Evolutionary conservation across 148 eudicot species (phyloP), one percentile per base, ranked within the genome.

Genomic region (Heliosperma pusillum): DNA sequence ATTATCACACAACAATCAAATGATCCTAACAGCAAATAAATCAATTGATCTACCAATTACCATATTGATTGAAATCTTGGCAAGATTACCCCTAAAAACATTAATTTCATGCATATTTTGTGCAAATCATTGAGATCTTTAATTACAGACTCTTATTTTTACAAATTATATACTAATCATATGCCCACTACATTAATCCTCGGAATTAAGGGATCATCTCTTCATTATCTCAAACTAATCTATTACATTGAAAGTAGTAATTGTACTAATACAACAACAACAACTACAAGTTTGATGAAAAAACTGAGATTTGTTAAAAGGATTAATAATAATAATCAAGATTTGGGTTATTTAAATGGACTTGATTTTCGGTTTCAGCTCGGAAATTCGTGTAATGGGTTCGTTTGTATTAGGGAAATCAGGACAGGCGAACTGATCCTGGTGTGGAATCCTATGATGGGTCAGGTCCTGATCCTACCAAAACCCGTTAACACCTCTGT

Each of bases 71-170:
- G 84, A 88, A 24, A 83, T 88, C 11, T 66, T 85, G 10, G 76
- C 78, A 4, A 68, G 90, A 10, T 77, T 88, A 13, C 88, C 88
- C 0, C 42, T 82, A 10, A 78, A 73, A 60, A 60, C 87, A 7
- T 52, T 88, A 10, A 57, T 71, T 7, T 45, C 67, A 3, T 88
- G 84, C 81, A 82, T 76, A 72, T 72, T 60, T 21, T 88, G 44
- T 85, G 87, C 90, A 85, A 76, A 78, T 27, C 74, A 29, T 88
- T 88, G 90, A 57, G 25, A 22, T 50, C 76, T 36, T 63, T 88
- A 29, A 52, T 84, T 36, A 47, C 80, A 0, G 82, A 80, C n/a
- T 59, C 79, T 17, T 72, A 82, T 71, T 86, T 88, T 63, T 60
- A 73, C 61, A 74, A 33, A 26, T 27, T 77, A 3, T 83, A 80